Base-by-base conservation (phyloP, 169 alveolate genomes). In the Plasmodium chabaudi region DNA sequence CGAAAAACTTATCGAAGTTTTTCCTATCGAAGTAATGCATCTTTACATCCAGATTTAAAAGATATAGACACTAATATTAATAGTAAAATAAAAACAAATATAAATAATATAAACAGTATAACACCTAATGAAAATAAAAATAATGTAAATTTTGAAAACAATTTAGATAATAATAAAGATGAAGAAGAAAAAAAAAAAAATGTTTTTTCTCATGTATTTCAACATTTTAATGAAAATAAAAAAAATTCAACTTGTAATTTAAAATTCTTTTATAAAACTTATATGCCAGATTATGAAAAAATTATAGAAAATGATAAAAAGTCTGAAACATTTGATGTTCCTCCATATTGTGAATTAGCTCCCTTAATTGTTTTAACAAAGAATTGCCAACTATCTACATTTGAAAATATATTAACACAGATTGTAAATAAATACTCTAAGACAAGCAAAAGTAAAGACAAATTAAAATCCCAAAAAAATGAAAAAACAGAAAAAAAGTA, bases 341-440 rank as follows among this genome's bases (percentile, higher is more conserved):
- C 96, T 10, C 96, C 96, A 3, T 94, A 94, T 87, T 94, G 96
- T 74, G 96, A 94, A 61, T 72, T 94, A 17, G 93, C 93, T 5
- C 89, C 92, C 15, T 87, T 94, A 59, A 91, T 75, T 44, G 88
- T 87, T 13, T 55, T 94, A 55, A 92, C 92, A 71, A 63, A 70
- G 19, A 88, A 89, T 63, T 94, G 94, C 39, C 94, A 89, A 15
- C 39, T 94, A 12, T 75, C 79, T 25, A 75, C 93, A 4, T 74
- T 94, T 25, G 93, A 94, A 72, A 65, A 92, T 64, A 70, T 88
- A 27, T 64, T 94, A 39, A 87, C 72, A 23, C 88, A 89, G 61
- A 87, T 87, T 64, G 39, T 79, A 47, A 79, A 79, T 25, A 79
- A 79, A 27, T 79, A 79, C 34, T 55, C 89, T 23, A 79, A 64